phyloP scores from a whole-genome alignment of 352 stramenopile species.

The Peronospora belbahrii region DNA sequence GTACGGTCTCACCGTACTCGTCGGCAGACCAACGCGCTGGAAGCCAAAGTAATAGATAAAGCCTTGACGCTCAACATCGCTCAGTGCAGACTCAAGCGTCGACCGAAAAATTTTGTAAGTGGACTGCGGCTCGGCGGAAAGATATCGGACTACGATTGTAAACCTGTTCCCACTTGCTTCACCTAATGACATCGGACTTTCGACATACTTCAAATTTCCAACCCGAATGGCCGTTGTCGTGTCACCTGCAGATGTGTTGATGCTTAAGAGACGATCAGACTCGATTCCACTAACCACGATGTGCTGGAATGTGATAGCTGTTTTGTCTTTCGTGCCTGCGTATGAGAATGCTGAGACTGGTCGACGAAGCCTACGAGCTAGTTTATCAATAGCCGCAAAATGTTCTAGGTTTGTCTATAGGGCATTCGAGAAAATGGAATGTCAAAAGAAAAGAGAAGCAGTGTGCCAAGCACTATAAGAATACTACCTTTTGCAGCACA shows the following conservation, averaged over 20 bases:
- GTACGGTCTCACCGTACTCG: slow-evolving; percentile 38
- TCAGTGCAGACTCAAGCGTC: slow-evolving; percentile 19
- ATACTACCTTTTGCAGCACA: slow-evolving; percentile 56
- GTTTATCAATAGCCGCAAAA: slow-evolving; percentile 57
- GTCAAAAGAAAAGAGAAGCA: background rate
- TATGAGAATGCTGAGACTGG: slow-evolving; percentile 53
- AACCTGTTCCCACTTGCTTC: slow-evolving; percentile 58
- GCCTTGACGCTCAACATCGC: slow-evolving; percentile 26
- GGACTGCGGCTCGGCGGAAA: slow-evolving; percentile 16
- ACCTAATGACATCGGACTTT: slow-evolving; percentile 43
- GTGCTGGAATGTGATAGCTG: slow-evolving; percentile 58
- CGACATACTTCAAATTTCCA: slow-evolving; percentile 46
- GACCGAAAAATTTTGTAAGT: slow-evolving; percentile 6
- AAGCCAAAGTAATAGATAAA: slow-evolving; percentile 84
- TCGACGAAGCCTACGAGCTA: slow-evolving; percentile 34
- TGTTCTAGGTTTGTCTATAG: slow-evolving; percentile 62
- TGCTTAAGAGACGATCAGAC: slow-evolving; percentile 32
- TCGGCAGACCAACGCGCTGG: slow-evolving; percentile 55
- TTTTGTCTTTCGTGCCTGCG: slow-evolving; percentile 73
- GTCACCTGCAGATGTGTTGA: slow-evolving; percentile 23
- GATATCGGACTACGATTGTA: slow-evolving; percentile 37
- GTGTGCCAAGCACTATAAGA: background rate
- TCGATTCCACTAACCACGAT: slow-evolving; percentile 43
- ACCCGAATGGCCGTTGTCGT: slow-evolving; percentile 23
- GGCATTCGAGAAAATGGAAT: background rate